Base-by-base conservation (phyloP, 768 basidiomycete species). In the Suillus decipiens region DNA sequence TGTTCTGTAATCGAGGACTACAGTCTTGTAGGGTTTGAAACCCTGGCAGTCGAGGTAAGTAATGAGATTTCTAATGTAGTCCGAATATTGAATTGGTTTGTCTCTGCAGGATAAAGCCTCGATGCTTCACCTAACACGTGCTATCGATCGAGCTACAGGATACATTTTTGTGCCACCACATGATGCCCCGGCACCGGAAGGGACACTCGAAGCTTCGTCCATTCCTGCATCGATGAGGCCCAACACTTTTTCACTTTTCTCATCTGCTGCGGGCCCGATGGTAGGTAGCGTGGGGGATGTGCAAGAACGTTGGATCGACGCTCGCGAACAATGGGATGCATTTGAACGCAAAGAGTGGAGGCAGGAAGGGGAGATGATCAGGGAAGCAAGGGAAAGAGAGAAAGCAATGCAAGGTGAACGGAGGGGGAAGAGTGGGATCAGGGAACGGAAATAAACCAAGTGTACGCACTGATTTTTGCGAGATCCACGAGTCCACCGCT, bases 261-360 rank as follows among this genome's bases (percentile, higher is more conserved):
- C 89, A 2, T 84, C 83, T 14, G 89, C 90, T 3, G 81, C 82
- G 17, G 87, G 87, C 0, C 73, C 80, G 1, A 71, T 87, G 63
- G 75, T 77, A 58, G 84, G 82, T 37, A 80, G 81, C 66, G 81
- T 93, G 14, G 78, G 85, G 24, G 93, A 95, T 69, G 86, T 96
- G 7, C 95, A 98, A 73, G 96, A 98, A 72, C 80, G 95, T 48
- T 99, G 96, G 95, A 75, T 96, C n/a, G 94, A 97, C 68, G 85
- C 87, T 7, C 84, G 82, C 65, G 91, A 93, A 33, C 84, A 83
- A 51, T 97, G 87, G 76, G 95, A 97, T 73, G 89, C 88, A 50
- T 89, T 80, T 69, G 93, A 98, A 77, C 87, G 78, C 70, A 81
- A 73, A 68, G 83, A 89, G 68, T 96, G 93, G 95, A 79, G 86